A percentile compares a stretch with the other conserved stretches of the same genome.
These are phyloP conservation scores for Vigna mungo DNA, from an alignment of 306 rosid species.

Conservation along the genomic window DNA sequence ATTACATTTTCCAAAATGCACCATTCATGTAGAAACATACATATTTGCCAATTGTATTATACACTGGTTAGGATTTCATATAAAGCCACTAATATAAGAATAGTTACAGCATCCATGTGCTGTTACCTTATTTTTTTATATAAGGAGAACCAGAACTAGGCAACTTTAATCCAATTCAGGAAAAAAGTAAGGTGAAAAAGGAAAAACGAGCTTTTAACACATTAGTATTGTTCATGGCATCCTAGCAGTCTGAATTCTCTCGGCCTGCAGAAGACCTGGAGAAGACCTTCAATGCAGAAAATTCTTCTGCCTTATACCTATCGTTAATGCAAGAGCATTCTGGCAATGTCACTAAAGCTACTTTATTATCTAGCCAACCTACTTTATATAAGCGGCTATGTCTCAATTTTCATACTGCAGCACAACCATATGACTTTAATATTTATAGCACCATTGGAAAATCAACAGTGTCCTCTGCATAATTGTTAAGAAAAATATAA, in stretches of 20 bases:
- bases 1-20: background rate
- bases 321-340: background rate
- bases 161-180: conserved; percentile 7
- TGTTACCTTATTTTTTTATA: no score
- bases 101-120: no score
- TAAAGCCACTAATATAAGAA: background rate
- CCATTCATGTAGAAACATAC: background rate
- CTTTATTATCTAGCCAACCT: background rate
- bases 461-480: conserved; percentile 10
- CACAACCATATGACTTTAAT: background rate
- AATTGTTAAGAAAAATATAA: background rate
- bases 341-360: background rate
- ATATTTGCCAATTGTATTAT: background rate
- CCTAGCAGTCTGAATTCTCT: background rate
- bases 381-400: no score
- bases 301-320: background rate
- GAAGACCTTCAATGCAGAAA: background rate
- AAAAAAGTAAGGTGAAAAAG: background rate
- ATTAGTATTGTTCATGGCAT: background rate
- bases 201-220: background rate
- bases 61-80: conserved; percentile 14
- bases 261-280: background rate
- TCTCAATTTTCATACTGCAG: no score
- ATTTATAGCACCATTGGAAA: background rate
- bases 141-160: background rate